Base-by-base conservation (phyloP, 768 basidiomycete species). In the Boletus pseudopeckii region DNA sequence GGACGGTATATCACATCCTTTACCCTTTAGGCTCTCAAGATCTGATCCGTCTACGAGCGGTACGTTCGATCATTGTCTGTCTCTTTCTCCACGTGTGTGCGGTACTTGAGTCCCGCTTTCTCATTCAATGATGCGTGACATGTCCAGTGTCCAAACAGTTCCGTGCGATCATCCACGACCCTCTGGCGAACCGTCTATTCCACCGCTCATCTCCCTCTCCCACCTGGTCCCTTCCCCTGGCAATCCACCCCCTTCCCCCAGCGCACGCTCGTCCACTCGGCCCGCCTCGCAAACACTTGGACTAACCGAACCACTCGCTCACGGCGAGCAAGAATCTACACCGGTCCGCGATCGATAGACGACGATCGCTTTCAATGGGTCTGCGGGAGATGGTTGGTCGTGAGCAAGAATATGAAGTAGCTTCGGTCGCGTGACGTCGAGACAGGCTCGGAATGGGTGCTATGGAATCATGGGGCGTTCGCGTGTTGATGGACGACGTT, bases 191-290 rank as follows among this genome's bases (percentile, higher is more conserved):
- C 42, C 38, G 1, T 43, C 41, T 63, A 65, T 22, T 1, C 60
- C 34, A 46, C 20, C 7, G 9, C 40, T 7, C 51, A 32, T 42
- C 57, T 60, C 15, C 55, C 48, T 4, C 64, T 61, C 36, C 63
- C 61, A 17, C 53, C 61, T 0, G 63, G 63, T n/a, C 57, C 57
- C 2, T 64, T 56, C 6, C 10, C 45, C 11, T 64, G 63, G 64
- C 61, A 64, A 48, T 60, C 64, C 24, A 53, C 7, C 15, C 50
- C 7, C 26, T 56, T 54, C 32, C 54, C 53, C 44, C 64, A 63
- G 14, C 64, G 49, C 42, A 28, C 57, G 8, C 64, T 64, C 51
- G 39, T 64, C 28, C 8, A 38, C 41, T 66, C 64, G 3, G 41
- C 50, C 2, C 64, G 50, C 40, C 44, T 63, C 28, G 54, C 50